Evolutionary conservation across 768 basidiomycete genomes (phyloP), one percentile per base, ranked within the genome.

Genomic region (Cubamyces lactineus): DNA sequence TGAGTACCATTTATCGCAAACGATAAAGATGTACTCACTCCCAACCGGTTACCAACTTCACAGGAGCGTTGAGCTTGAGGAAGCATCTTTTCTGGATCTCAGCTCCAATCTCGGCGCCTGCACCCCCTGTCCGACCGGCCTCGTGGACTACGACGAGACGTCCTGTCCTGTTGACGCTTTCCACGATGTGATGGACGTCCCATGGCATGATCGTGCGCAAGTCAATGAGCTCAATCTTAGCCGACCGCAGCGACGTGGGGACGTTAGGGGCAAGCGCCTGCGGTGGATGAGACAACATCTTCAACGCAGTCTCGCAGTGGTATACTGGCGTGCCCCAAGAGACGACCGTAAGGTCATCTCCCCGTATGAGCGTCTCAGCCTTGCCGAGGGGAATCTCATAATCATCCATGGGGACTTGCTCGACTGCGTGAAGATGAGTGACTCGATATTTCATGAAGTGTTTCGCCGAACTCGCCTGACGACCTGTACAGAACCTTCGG

Each of bases 241-340:
- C 90, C 1, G 75, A 78, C 21, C 90, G 86, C 16, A 90, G 62
- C 5, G 85, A 81, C 5, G 75, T 64, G 0, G 95, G 92, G 30
- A 96, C 76, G 59, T 89, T 82, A 6, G 77, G 69, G 49, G 85
- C 85, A 5, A 96, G 76, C 15, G 83, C 75, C 19, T 83, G 73
- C 1, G 89, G 84, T 0, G 95, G 94, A 52, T 84, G 79, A 2
- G 74, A 75, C 30, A 97, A 80, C 69, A 95, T 79, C 66, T 86
- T 83, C 15, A 97, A 76, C 0, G 96, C 95, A 17, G 85, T 80
- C 79, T 94, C 91, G 73, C 93, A 94, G 67, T 92, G 88, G 75
- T 93, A 96, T 38, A 97, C 76, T 1, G 95, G 93, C 15, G 94
- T 95, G n/a, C 95, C 95, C 86, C 93, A 98, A 7, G 94, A 86